A percentile compares a stretch with the other conserved stretches of the same genome.
Conservation (phyloP, 73 alveolate genomes). For the Stentor coeruleus region DNA sequence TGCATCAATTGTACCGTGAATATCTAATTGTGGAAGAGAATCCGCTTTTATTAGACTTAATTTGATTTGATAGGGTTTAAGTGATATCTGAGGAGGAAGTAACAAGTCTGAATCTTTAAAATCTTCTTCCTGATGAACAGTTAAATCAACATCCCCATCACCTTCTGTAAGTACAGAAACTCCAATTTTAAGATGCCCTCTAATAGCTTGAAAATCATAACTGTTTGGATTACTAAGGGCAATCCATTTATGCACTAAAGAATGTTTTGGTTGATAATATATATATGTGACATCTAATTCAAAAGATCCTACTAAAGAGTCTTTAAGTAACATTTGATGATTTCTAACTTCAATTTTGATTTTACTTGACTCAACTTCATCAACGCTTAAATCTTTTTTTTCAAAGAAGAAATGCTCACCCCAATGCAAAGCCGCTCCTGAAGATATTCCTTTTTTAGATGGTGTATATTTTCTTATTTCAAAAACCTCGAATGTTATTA, state of each 20-base stretch:
- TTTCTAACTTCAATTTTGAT: slow-evolving; percentile 61
- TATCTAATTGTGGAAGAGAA: neutral
- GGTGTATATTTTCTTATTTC: slow-evolving; percentile 42
- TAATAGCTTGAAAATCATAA: slow-evolving; percentile 39
- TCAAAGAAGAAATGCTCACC: slow-evolving; percentile 59
- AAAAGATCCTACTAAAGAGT: slow-evolving; percentile 48
- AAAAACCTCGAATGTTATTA: slow-evolving; percentile 37
- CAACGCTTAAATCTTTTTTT: slow-evolving; percentile 42
- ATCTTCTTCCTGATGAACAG: neutral
- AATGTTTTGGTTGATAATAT: slow-evolving; percentile 49
- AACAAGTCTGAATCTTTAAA: no score
- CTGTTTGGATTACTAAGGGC: slow-evolving; percentile 58
- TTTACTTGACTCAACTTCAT: slow-evolving; percentile 45
- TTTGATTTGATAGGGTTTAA: neutral
- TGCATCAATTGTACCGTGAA: neutral
- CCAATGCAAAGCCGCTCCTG: slow-evolving; percentile 27
- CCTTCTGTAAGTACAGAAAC: slow-evolving; percentile 52
- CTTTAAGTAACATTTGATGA: slow-evolving; percentile 35
- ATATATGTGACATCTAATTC: slow-evolving; percentile 51
- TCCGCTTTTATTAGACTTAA: neutral
- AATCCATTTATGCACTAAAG: slow-evolving; percentile 54
- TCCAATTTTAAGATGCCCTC: slow-evolving; percentile 63
- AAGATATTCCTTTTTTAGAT: slow-evolving; percentile 39
- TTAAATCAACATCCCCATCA: slow-evolving; percentile 55
- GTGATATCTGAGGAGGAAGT: slow-evolving; percentile 23